These are phyloP conservation scores for Mycena sanguinolenta DNA, from an alignment of 768 basidiomycete species.

Conservation along the genomic window DNA sequence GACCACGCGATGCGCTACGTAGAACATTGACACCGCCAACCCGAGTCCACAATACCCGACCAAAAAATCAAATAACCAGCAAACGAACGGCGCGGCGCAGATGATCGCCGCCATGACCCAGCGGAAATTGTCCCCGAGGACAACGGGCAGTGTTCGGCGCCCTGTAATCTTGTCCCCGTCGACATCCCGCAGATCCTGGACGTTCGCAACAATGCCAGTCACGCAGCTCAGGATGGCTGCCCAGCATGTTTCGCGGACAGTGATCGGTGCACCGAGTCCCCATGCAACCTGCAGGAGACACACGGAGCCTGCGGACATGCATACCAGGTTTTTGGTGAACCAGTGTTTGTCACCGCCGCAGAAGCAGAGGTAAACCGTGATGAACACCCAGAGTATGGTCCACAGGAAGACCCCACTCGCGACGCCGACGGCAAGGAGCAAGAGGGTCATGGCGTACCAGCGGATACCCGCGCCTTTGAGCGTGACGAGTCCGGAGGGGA, in stretches of 20 bases:
- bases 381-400: conserved; percentile 16
- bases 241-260: not conserved
- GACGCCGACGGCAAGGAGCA: not conserved
- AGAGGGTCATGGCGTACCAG: conserved; percentile 6
- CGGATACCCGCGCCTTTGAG: conserved; percentile 21
- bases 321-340: conserved; percentile 28
- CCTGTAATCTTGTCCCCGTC: conserved; percentile 52
- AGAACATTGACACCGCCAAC: conserved; percentile 3
- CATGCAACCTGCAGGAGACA: conserved; percentile 17
- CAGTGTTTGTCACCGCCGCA: conserved; percentile 27
- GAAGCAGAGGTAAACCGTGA: conserved; percentile 26
- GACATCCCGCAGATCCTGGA: conserved; percentile 55
- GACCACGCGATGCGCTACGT: not conserved
- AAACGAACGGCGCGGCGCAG: not conserved
- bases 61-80: not conserved
- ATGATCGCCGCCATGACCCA: conserved; percentile 23
- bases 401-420: conserved; percentile 25
- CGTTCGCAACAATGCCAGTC: conserved; percentile 53
- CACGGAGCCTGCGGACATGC: conserved; percentile 23
- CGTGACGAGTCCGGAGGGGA: conserved; percentile 17
- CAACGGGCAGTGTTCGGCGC: conserved; percentile 56
- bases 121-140: conserved; percentile 49
- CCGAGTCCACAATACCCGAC: not conserved
- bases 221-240: conserved; percentile 36
- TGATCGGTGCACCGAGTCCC: conserved; percentile 15